These are phyloP conservation scores for Quercus ilex DNA, from an alignment of 306 rosid genomes.

Conservation along the genomic window DNA sequence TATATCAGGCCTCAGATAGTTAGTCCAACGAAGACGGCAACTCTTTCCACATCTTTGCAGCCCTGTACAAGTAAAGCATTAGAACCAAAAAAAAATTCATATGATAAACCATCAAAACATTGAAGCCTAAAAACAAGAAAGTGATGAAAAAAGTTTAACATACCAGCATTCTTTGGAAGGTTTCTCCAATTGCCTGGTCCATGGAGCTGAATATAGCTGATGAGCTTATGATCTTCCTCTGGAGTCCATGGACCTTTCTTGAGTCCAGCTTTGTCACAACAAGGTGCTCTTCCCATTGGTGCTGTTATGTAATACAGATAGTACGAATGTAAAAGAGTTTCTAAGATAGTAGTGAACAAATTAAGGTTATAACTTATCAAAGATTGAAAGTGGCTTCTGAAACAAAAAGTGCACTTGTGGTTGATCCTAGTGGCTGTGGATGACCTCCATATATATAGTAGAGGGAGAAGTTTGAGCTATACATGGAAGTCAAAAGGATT, in stretches of 20 bases:
- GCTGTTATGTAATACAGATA: not conserved
- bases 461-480: slow-evolving; percentile 23
- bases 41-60: slow-evolving; percentile 93
- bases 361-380: not conserved
- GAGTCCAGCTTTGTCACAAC: slow-evolving; percentile 81
- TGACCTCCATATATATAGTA: slow-evolving; percentile 34
- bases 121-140: not conserved
- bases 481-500: slow-evolving; percentile 64
- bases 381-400: slow-evolving; percentile 4
- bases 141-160: not conserved
- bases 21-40: slow-evolving; percentile 95
- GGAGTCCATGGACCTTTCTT: slow-evolving; percentile 97
- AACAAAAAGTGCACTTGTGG: slow-evolving; percentile 22
- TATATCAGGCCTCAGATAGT: slow-evolving; percentile 88
- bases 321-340: not conserved
- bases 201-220: slow-evolving; percentile 49
- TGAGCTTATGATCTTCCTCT: slow-evolving; percentile 76
- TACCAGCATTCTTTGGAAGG: slow-evolving; percentile 92
- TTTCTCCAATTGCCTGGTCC: slow-evolving; percentile 86
- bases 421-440: slow-evolving; percentile 21
- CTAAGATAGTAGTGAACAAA: not conserved
- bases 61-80: slow-evolving; percentile 29
- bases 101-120: not conserved
- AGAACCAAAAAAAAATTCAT: not conserved
- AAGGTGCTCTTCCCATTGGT: slow-evolving; percentile 93